Evolutionary conservation across 768 basidiomycete species (phyloP).

Genomic region (Pisolithus tinctorius): DNA sequence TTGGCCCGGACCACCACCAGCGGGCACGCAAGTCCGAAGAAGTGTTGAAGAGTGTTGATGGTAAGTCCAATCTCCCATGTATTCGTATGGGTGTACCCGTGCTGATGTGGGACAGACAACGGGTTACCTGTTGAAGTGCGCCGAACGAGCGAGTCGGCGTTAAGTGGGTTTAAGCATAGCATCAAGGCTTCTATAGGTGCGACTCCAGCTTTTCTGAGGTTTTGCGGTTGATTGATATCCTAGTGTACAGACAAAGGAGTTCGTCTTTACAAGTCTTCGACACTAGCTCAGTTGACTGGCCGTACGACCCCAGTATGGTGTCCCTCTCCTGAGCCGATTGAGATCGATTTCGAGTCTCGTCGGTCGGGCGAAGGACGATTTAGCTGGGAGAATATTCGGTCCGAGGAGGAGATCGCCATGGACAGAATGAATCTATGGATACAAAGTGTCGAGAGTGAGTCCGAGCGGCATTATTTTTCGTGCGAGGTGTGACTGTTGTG

Average conservation of each 20-base stretch:
- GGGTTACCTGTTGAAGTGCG: constrained; percentile 20
- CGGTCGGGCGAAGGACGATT: constrained; percentile 26
- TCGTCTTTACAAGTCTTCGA: constrained; percentile 60
- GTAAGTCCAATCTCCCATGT: not conserved
- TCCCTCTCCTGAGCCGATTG: constrained; percentile 21
- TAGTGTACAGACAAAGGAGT: constrained; percentile 53
- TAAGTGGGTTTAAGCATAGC: constrained; percentile 56
- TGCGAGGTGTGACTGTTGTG: constrained; percentile 2
- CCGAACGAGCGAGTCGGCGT: constrained; percentile 31
- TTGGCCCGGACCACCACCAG: constrained; percentile 6
- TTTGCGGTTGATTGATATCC: not conserved
- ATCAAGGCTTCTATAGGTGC: constrained; percentile 70
- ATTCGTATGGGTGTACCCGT: not conserved
- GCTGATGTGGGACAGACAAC: constrained; percentile 9
- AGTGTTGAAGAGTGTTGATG: constrained; percentile 4
- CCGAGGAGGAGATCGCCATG: constrained; percentile 25
- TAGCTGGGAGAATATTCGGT: constrained; percentile 29
- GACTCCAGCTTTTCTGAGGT: constrained; percentile 12
- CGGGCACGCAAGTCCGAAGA: constrained; percentile 6
- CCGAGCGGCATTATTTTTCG: not conserved
- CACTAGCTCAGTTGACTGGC: constrained; percentile 35
- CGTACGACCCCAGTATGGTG: constrained; percentile 25
- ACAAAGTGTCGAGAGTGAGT: constrained; percentile 76
- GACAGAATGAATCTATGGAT: constrained; percentile 82
- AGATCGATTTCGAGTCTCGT: constrained; percentile 25